These are phyloP conservation scores for Camillea tinctor DNA, from an alignment of 2,329 filamentous ascomycete species.

Conservation along the genomic window DNA sequence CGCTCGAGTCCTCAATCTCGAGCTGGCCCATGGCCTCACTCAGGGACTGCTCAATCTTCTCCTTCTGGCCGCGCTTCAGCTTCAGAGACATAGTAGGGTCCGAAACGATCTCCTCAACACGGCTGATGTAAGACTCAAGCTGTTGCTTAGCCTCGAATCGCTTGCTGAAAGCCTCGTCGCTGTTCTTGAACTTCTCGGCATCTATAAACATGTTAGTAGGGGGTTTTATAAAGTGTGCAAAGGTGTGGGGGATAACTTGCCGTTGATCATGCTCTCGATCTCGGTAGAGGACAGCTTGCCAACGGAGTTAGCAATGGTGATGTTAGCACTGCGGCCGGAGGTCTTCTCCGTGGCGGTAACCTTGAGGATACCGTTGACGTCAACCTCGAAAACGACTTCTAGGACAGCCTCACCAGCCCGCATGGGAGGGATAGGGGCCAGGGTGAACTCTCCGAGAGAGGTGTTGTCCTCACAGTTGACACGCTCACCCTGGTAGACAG, in stretches of 20 bases:
- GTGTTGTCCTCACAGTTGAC: slow-evolving; percentile 99
- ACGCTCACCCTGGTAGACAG: slow-evolving; percentile 93
- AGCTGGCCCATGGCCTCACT: slow-evolving; percentile 97
- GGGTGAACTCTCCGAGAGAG: slow-evolving; percentile 93
- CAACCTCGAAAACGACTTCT: slow-evolving; percentile 98
- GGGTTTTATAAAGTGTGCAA: not conserved
- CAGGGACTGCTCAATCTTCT: slow-evolving; percentile 97
- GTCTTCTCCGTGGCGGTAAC: slow-evolving; percentile 99
- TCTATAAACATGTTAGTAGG: slow-evolving; percentile 47
- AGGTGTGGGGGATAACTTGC: slow-evolving; percentile 41
- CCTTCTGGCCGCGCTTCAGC: slow-evolving; percentile 98
- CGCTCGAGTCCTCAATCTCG: slow-evolving; percentile 86
- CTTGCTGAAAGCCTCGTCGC: slow-evolving; percentile 98
- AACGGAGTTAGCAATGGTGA: slow-evolving; percentile 99
- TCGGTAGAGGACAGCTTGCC: slow-evolving; percentile 93
- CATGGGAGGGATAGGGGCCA: slow-evolving; percentile 85
- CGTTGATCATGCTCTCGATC: slow-evolving; percentile 97
- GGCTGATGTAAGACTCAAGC: slow-evolving; percentile 97
- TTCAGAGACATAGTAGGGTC: slow-evolving; percentile 95
- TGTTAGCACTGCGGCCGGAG: slow-evolving; percentile 96
- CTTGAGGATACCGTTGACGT: slow-evolving; percentile 99
- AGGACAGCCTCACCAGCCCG: slow-evolving; percentile 93
- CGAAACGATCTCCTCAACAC: slow-evolving; percentile 97
- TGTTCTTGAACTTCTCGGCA: slow-evolving; percentile 97
- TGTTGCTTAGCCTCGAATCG: slow-evolving; percentile 98